These are phyloP conservation scores for Hebeloma cylindrosporum DNA, from an alignment of 768 basidiomycete species.

Conservation along the genomic window DNA sequence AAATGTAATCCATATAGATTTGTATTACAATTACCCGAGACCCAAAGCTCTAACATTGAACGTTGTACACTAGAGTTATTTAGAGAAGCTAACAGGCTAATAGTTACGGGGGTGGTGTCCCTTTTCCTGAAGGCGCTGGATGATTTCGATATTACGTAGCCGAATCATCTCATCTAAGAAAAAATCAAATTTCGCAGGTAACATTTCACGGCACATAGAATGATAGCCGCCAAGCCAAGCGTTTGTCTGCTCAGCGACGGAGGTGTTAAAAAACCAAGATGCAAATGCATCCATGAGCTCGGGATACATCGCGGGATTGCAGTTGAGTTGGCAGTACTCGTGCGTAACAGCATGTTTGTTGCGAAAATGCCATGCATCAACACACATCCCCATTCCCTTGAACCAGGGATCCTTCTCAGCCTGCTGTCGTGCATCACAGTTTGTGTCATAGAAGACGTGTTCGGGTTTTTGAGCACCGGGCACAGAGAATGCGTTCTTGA, in stretches of 20 bases:
- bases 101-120: conserved; percentile 16
- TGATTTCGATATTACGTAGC: conserved; percentile 20
- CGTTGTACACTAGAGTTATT: too few species aligned
- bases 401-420: conserved; percentile 14
- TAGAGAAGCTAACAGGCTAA: neutral
- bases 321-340: conserved; percentile 12
- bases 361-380: conserved; percentile 18
- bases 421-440: conserved; percentile 15
- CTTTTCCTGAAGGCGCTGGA: conserved; percentile 16
- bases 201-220: conserved; percentile 35
- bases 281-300: conserved; percentile 16
- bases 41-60: too few species aligned
- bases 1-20: too few species aligned
- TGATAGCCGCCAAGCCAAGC: conserved; percentile 34
- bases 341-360: conserved; percentile 16
- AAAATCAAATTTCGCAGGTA: conserved; percentile 30
- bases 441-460: conserved; percentile 19
- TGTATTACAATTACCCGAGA: too few species aligned
- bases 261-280: conserved; percentile 32
- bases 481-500: conserved; percentile 23
- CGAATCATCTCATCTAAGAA: conserved; percentile 40
- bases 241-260: conserved; percentile 35
- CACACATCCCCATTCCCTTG: conserved; percentile 10
- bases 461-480: conserved; percentile 26
- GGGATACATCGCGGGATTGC: conserved; percentile 11